These are phyloP conservation scores for Sporothrix luriei DNA, from an alignment of 2,329 filamentous ascomycete species.

Conservation along the genomic window DNA sequence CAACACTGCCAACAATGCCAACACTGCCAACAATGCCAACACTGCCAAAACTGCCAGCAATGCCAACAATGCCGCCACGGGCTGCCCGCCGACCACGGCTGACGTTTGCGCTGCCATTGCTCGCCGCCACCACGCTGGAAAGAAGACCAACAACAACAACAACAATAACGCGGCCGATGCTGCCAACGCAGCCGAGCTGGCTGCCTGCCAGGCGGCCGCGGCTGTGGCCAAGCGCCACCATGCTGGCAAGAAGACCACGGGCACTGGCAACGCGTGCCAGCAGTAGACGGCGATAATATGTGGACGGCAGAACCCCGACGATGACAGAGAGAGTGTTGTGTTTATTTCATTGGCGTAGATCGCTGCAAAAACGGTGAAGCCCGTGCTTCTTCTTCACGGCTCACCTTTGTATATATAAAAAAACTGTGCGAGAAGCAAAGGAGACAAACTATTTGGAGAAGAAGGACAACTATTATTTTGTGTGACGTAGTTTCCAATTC, in stretches of 20 bases:
- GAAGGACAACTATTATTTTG: no score
- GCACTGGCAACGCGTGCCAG: background rate
- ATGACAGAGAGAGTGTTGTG: background rate
- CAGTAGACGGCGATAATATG: background rate
- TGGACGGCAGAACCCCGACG: background rate
- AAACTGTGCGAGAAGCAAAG: no score
- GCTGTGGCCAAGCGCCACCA: slow-evolving; percentile 25
- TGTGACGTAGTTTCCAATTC: no score
- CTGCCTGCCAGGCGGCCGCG: background rate
- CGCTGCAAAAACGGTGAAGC: background rate
- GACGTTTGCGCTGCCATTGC: slow-evolving; percentile 7
- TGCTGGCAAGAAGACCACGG: slow-evolving; percentile 27
- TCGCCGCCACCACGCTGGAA: slow-evolving; percentile 24
- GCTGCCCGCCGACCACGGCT: background rate
- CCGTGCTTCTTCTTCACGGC: no score
- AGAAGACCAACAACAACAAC: slow-evolving; percentile 10
- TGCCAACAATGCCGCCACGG: background rate
- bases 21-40: background rate
- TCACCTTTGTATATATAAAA: no score
- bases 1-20: slow-evolving; percentile 18
- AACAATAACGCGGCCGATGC: slow-evolving; percentile 1
- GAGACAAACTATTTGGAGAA: no score
- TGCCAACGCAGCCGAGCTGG: slow-evolving; percentile 21
- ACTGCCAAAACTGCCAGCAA: background rate
- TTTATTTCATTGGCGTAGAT: slow-evolving; percentile 1